Evolutionary conservation across 2,329 filamentous ascomycete genomes (phyloP), one percentile per base, ranked within the genome.

Genomic region (Lomentospora prolificans): DNA sequence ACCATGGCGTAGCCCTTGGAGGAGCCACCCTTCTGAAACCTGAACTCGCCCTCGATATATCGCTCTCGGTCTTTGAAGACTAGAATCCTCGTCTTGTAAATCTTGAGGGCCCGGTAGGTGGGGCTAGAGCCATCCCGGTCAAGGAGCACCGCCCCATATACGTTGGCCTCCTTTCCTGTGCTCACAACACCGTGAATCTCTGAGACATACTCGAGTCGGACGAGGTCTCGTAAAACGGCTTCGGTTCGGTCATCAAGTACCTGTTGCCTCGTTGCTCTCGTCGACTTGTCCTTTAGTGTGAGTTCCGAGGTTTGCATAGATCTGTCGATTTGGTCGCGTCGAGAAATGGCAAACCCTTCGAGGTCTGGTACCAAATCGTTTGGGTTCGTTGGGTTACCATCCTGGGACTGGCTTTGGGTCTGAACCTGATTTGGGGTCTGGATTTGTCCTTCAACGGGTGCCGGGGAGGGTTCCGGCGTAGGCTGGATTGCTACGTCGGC

Each of bases 1-100:
- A 99, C 92, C 92, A 97, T 97, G 73, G 90, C 96, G 72, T 90
- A 95, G 61, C 87, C 87, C 76, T 96, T 97, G 72, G 92, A 94
- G 67, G 92, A 94, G 52, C 92, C 92, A 3, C 53, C 53, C 59
- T 84, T 80, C 62, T 89, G 83, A 76, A 99, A 99, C 24, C 94
- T 80, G 72, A 91, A 90, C 72, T 99, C 94, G 61, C 94, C 94
- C 1, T 87, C 87, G 60, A 99, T 94, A 70, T 99, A 99, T 65
- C 90, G 87, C 71, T 96, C 91, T 57, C 94, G 82, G 72, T 99
- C 94, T 74, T 97, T 97, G 82, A 99, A 99, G 24, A 95, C 90
- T 30, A 99, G 75, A 61, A 99, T 99, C 55, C 89, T 88, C 6
- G 94, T 99, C 79, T 99, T 99, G 82, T 99, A 99, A 53, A 99